These are phyloP conservation scores for Pseudogymnoascus sp. DNA, from an alignment of 2,329 filamentous ascomycete genomes.

Conservation along the genomic window DNA sequence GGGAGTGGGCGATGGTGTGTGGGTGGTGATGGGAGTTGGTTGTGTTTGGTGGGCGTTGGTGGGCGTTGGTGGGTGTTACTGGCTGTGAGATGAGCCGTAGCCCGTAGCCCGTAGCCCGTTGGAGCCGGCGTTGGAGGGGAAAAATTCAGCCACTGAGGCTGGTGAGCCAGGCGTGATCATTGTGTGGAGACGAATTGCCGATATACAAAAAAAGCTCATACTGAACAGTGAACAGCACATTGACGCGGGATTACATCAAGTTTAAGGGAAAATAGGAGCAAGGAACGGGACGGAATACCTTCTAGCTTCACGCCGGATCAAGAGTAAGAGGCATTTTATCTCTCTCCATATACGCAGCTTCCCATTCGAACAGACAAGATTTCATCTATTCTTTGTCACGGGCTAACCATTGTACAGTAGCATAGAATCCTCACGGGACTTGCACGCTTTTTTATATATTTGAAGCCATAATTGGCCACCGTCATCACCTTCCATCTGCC, in stretches of 20 bases:
- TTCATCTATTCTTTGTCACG: neutral
- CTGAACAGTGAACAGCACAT: neutral
- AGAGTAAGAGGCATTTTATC: neutral
- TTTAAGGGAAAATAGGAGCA: neutral
- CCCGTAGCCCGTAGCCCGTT: neutral
- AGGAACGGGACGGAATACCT: neutral
- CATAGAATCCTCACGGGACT: neutral
- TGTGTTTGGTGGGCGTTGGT: no score
- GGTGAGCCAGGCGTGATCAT: neutral
- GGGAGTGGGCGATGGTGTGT: neutral
- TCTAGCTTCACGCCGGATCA: neutral
- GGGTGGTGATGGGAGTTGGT: neutral
- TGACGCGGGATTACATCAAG: slow-evolving; percentile 5
- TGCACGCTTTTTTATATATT: neutral
- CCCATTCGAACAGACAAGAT: neutral
- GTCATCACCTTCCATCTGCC: neutral
- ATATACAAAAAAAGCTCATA: slow-evolving; percentile 5
- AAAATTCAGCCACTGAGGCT: slow-evolving; percentile 4
- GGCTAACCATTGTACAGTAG: neutral
- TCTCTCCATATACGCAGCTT: neutral
- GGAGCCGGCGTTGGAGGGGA: neutral
- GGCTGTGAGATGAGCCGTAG: neutral
- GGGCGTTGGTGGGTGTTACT: neutral
- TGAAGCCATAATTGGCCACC: neutral
- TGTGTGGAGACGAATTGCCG: slow-evolving; percentile 4